Base-by-base conservation (phyloP, 2,329 filamentous ascomycete species). In the Lanzia echinophila region DNA sequence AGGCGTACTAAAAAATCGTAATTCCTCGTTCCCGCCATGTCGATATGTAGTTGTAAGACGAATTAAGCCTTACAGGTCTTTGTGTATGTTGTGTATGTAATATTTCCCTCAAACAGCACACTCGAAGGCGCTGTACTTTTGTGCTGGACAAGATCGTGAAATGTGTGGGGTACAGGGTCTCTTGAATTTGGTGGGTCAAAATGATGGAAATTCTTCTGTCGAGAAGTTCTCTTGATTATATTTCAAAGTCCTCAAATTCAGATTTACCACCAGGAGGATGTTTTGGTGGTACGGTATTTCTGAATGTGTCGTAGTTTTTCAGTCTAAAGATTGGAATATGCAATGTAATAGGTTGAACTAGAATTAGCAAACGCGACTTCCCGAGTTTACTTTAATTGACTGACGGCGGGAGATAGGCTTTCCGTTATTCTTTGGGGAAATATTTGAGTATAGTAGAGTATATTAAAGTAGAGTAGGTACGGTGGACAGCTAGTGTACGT, bases 1-100 rank as follows among this genome's bases (percentile, higher is more conserved):
- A 43, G 12, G 20, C 36, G 31, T 85, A 97, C 92, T 75, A 99
- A 81, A 74, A 97, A 97, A 74, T 99, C 94, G 76, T 99, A 99
- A 79, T 99, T 99, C 74, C 94, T 85, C 79, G 92, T 95, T 73
- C 88, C 90, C 68, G 94, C 91, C 94, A 99, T 99, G 66, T 69
- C 57, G 60, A 22, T 47, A 57, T 45, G 58, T 46, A 52, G 51
- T 62, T 44, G 46, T 34, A 53, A 53, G 34, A 33, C 24, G 24
- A 28, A 43, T 41, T 20, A 10, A 12, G 38, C 57, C 61, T 61
- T 55, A 33, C 42, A 8, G 15, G 33, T 38, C 47, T 43, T 42
- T 20, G 36, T 52, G 24, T 47, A 33, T 47, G 33, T 19, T 41
- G 38, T 20, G 38, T 41, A 41, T 41, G 38, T 41, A 41, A 19